Conservation (phyloP, 139 green algal species). For the Chlamydomonas sp. region DNA sequence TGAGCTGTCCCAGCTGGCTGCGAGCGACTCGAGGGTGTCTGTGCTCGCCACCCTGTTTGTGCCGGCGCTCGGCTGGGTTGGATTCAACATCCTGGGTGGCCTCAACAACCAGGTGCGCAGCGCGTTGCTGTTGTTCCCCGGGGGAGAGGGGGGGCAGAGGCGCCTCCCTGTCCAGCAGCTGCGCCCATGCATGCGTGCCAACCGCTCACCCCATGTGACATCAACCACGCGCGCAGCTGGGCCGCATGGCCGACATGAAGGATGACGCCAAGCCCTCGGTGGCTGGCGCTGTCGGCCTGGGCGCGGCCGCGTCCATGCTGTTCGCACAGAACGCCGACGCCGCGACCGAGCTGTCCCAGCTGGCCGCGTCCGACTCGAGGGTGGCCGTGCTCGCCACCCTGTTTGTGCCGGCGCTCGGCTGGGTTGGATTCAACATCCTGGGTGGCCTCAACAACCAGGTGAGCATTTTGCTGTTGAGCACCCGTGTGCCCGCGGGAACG, state of each 20-base stretch:
- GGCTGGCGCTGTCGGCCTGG: slow-evolving; percentile 22
- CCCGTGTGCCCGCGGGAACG: no score
- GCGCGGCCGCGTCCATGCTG: slow-evolving; percentile 34
- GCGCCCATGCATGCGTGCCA: not conserved
- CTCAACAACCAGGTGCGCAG: no score
- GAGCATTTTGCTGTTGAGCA: no score
- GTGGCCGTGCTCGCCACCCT: slow-evolving; percentile 39
- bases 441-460: slow-evolving; percentile 1
- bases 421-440: slow-evolving; percentile 77
- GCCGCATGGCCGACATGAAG: slow-evolving; percentile 4
- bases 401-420: slow-evolving; percentile 44
- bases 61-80: slow-evolving; percentile 61
- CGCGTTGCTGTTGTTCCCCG: no score
- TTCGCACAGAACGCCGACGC: slow-evolving; percentile 46
- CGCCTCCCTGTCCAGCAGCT: no score
- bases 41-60: slow-evolving; percentile 46
- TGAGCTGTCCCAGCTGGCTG: slow-evolving; percentile 61
- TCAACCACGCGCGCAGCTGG: not conserved
- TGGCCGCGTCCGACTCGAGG: slow-evolving; percentile 67
- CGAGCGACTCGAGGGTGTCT: slow-evolving; percentile 39
- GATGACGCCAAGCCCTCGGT: not conserved
- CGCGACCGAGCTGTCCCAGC: slow-evolving; percentile 54
- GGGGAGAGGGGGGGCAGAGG: no score
- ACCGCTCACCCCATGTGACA: not conserved
- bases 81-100: slow-evolving; percentile 73